Percentiles rank a stretch among this genome's conserved stretches.
These are phyloP conservation scores for Rhizopus sp. DNA, from an alignment of 371 early-diverging fungal genomes.

Conservation along the genomic window DNA sequence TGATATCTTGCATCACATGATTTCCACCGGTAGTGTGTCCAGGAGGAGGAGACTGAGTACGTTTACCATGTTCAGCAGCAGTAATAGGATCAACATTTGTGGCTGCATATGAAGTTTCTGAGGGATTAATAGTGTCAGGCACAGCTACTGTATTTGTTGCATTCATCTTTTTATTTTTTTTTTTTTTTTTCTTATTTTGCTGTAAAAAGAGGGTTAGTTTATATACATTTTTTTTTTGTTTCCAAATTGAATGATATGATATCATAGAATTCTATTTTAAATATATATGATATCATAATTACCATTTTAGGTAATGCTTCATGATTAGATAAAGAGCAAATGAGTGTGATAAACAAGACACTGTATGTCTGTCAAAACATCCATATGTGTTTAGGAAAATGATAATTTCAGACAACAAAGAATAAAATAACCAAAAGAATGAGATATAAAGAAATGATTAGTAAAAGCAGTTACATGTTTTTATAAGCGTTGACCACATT, in stretches of 20 bases:
- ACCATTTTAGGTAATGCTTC: too few relatives aligned
- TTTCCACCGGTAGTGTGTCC: background rate
- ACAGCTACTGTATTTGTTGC: background rate
- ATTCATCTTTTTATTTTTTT: too few relatives aligned
- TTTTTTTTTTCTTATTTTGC: background rate
- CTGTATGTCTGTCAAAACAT: too few relatives aligned
- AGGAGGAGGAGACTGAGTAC: background rate
- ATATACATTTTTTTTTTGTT: background rate
- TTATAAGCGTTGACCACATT: too few relatives aligned
- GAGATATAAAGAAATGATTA: too few relatives aligned
- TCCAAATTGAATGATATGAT: background rate
- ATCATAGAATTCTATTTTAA: background rate
- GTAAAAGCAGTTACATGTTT: too few relatives aligned
- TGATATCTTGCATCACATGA: slow-evolving; percentile 12
- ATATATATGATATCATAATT: too few relatives aligned
- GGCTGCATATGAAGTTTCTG: background rate
- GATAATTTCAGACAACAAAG: too few relatives aligned
- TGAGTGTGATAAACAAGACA: too few relatives aligned
- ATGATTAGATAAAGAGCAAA: too few relatives aligned
- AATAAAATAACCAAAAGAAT: too few relatives aligned
- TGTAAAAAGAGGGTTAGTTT: background rate
- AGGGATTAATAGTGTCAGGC: background rate
- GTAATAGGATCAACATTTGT: background rate
- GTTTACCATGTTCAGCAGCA: slow-evolving; percentile 1
- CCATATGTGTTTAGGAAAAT: too few relatives aligned